Conservation (phyloP, 2,329 filamentous ascomycete species). For the Colletotrichum horii region DNA sequence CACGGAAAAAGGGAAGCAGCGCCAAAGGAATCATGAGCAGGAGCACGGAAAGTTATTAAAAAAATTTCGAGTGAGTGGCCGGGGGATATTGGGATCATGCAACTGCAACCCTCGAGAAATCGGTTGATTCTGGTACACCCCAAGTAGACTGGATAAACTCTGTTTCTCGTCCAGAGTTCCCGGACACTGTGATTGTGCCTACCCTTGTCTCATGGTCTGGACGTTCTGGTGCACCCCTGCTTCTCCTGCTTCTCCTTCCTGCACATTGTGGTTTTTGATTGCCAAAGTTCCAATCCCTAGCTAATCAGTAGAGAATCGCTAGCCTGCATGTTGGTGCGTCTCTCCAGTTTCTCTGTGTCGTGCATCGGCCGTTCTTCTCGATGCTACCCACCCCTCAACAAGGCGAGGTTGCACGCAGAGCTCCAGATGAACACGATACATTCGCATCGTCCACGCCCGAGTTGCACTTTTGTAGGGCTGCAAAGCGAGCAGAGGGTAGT, state of each 20-base stretch:
- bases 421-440: neutral
- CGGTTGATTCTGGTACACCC: neutral
- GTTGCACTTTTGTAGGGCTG: neutral
- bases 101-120: neutral
- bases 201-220: conserved; percentile 4
- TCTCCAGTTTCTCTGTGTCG: neutral
- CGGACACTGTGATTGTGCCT: neutral
- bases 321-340: neutral
- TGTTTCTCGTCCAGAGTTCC: conserved; percentile 5
- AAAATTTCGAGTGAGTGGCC: neutral
- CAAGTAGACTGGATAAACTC: neutral
- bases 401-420: neutral
- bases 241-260: neutral
- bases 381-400: neutral
- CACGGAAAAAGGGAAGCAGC: neutral
- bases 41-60: neutral
- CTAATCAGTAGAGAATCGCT: neutral
- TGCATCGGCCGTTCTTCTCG: neutral
- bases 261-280: neutral
- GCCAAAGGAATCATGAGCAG: neutral
- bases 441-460: too few species aligned
- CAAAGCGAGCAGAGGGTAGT: neutral
- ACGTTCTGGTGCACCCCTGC: neutral
- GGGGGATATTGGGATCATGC: neutral
- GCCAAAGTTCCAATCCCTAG: neutral